These are phyloP conservation scores for Furcasterigmium furcatum DNA, from an alignment of 2,329 filamentous ascomycete genomes.

Conservation along the genomic window DNA sequence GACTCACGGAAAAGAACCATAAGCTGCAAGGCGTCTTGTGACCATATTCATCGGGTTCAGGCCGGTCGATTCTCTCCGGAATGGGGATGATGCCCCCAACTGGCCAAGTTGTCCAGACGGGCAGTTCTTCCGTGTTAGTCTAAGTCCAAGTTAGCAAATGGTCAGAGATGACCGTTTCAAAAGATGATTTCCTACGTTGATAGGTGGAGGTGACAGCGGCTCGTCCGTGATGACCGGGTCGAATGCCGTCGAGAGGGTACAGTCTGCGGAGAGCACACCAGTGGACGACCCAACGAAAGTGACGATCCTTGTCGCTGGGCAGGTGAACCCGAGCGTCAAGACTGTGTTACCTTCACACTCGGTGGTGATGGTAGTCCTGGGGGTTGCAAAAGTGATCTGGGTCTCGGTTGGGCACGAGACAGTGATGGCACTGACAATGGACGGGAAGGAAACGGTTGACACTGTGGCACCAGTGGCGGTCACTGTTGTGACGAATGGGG, in stretches of 20 bases:
- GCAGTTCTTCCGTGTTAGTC: no score
- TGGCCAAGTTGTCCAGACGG: no score
- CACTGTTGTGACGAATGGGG: background rate
- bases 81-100: no score
- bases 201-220: no score
- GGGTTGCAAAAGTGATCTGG: background rate
- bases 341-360: background rate
- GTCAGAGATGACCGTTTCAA: no score
- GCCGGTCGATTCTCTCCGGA: no score
- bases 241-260: background rate
- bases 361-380: background rate
- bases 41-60: no score
- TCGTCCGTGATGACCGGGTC: no score
- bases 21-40: background rate
- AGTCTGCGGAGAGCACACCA: background rate
- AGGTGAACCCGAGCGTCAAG: background rate
- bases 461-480: background rate
- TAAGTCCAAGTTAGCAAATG: no score
- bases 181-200: no score
- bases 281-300: background rate
- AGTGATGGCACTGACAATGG: background rate
- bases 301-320: background rate
- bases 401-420: background rate
- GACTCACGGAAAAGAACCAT: conserved; percentile 6
- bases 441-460: background rate